Base-by-base conservation (phyloP, 75 land plant species). In the Pinus taeda region DNA sequence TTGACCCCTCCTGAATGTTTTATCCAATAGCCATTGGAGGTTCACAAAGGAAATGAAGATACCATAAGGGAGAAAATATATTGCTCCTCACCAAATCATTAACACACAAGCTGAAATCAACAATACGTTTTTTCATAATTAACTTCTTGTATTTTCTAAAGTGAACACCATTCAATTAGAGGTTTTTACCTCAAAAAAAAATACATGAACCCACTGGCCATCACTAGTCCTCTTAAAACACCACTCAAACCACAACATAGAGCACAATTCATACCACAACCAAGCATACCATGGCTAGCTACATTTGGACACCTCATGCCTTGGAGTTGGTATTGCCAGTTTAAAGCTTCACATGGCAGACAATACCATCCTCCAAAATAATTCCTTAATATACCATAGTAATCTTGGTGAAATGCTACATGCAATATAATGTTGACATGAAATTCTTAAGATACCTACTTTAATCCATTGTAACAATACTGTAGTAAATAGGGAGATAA, bases 141-240 rank as follows among this genome's bases (percentile, higher is more conserved):
- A 56, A n/a, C 75, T 56, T 26, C 57, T 18, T 24, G 18, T 20
- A 30, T 33, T 21, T 4, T 4, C 17, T 69, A 20, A 24, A 15
- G 77, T 26, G 53, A 7, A 45, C 53, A 45, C 53, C 53, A 45
- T 22, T 42, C 26, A 22, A 63, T 30, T 36, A 57, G 18, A 57
- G 13, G 49, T 26, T 49, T 57, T 61, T 82, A 95, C 96, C 93
- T 91, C 93, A 62, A 94, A 94, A 85, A 97, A 96, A 74, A 93
- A 92, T 39, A 91, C 95, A 84, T 96, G 99, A 37, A 94, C 85
- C 97, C 99, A 93, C 18, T 88, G 88, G 29, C 90, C 97, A 82
- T 89, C 85, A n/a, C 55, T 75, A 53, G 91, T 75, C 70, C 87
- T 92, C 70, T 93, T 92, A 75, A 96, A 90, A 66, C 94, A 77